Conservation (phyloP, 2,329 filamentous ascomycete genomes). For the Diaporthe destruens region DNA sequence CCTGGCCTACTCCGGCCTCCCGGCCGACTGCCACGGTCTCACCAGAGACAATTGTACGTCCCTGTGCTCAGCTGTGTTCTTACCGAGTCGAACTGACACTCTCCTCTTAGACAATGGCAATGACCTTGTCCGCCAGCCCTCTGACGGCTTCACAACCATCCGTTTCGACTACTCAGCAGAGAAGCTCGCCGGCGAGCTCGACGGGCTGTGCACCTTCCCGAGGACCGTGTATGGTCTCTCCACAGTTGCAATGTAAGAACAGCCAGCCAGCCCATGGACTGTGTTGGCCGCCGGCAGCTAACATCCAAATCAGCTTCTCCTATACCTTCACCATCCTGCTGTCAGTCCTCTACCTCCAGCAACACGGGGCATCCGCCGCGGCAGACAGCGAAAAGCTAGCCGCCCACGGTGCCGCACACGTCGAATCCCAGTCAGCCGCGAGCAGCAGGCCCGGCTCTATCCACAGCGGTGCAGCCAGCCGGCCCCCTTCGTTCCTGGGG, state of each 20-base stretch:
- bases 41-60: constrained; percentile 41
- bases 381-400: constrained; percentile 30
- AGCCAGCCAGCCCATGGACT: background rate
- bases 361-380: background rate
- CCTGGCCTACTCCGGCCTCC: constrained; percentile 41
- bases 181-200: constrained; percentile 40
- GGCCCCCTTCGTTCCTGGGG: constrained; percentile 12
- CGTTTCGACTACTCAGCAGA: constrained; percentile 36
- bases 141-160: constrained; percentile 39
- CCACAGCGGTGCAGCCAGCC: background rate
- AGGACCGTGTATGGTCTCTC: constrained; percentile 43
- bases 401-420: background rate
- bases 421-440: background rate
- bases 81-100: background rate
- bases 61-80: background rate
- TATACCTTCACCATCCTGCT: constrained; percentile 42
- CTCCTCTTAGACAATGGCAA: constrained; percentile 30
- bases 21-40: constrained; percentile 41
- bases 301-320: constrained; percentile 38
- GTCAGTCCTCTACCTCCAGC: constrained; percentile 39
- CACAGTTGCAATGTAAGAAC: constrained; percentile 43
- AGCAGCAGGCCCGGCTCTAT: constrained; percentile 16
- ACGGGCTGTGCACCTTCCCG: constrained; percentile 41
- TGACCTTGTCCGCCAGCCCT: constrained; percentile 39
- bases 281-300: background rate